Evolutionary conservation across 176 grass and related monocot genomes (phyloP), one percentile per base, ranked within the genome.

Genomic region (Ampelocalamus luodianensis): DNA sequence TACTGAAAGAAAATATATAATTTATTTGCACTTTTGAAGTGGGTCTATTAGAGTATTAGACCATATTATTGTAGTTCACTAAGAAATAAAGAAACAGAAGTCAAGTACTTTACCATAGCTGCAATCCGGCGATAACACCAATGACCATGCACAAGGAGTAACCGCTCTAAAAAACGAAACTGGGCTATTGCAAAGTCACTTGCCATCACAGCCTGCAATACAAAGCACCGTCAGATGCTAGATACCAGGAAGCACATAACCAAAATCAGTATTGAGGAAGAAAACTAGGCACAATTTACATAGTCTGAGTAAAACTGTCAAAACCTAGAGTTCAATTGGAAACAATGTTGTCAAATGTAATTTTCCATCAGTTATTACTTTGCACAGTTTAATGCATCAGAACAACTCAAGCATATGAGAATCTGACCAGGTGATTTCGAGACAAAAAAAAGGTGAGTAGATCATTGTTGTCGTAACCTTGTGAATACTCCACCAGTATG

Each of bases 61-160:
- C 18, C 45, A 50, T 14, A 46, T 16, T 42, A 20, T 4, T 71
- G 60, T 68, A 77, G 50, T 62, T 69, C 40, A 68, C 14, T 22
- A 13, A 50, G 36, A 34, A 77, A 10, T 9, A 44, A 81, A 67
- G 26, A 26, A 82, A 46, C 77, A 54, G 2, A 71, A 69, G 10
- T 51, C 8, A 63, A 53, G 49, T 5, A 81, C 5, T 87, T 64
- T 95, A 97, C 95, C 95, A 97, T 97, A 70, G 89, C 92, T 87
- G 95, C 85, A 86, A 97, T 97, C 74, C 92, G 85, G 23, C 95
- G 88, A 83, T 97, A 97, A 73, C 95, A 97, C 95, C 92, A 97
- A 89, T 97, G 95, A n/a, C 95, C 95, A 46, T 97, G 95, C 69
- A 97, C 95, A 86, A 97, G 92, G 29, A 97, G 88, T 83, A 97